Conservation (phyloP, 225 moss, liverwort and hornwort genomes). For the Polytrichum formosum region DNA sequence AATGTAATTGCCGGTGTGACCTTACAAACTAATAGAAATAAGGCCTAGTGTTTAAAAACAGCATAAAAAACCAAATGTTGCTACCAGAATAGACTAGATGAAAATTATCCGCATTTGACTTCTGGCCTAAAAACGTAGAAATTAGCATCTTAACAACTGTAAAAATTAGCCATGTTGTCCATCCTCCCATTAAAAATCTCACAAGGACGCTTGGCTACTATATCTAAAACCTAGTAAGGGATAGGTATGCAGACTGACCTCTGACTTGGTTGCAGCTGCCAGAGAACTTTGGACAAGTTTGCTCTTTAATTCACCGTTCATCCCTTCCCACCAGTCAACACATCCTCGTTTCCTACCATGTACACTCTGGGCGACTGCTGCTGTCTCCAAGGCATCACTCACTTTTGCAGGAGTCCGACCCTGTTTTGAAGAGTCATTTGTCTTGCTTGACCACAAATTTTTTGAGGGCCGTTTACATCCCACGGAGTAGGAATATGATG, state of each 20-base stretch:
- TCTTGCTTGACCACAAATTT: conserved; percentile 48
- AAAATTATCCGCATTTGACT: too few relatives aligned
- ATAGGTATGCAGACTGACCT: conserved; percentile 37
- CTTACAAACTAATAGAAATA: too few relatives aligned
- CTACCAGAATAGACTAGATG: too few relatives aligned
- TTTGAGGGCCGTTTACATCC: conserved; percentile 58
- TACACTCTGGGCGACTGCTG: conserved; percentile 60
- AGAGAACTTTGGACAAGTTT: conserved; percentile 35
- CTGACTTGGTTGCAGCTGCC: conserved; percentile 54
- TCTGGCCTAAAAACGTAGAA: too few relatives aligned
- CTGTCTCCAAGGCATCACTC: conserved; percentile 50
- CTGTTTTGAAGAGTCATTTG: conserved; percentile 40
- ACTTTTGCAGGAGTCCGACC: conserved; percentile 29
- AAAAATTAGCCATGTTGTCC: too few relatives aligned
- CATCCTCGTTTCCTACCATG: conserved; percentile 63
- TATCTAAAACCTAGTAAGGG: too few relatives aligned
- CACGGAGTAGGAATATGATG: conserved; percentile 60
- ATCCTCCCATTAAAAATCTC: too few relatives aligned
- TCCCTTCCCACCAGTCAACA: conserved; percentile 70
- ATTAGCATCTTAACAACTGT: too few relatives aligned
- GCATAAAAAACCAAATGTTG: too few relatives aligned
- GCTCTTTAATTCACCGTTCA: conserved; percentile 44
- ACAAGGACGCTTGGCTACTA: too few relatives aligned
- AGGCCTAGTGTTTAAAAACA: not conserved
- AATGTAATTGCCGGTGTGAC: too few relatives aligned